A percentile compares a stretch with the other conserved stretches of the same genome.
These are phyloP conservation scores for Chenopodium berlandieri DNA, from an alignment of 148 eudicot genomes.

Conservation along the genomic window DNA sequence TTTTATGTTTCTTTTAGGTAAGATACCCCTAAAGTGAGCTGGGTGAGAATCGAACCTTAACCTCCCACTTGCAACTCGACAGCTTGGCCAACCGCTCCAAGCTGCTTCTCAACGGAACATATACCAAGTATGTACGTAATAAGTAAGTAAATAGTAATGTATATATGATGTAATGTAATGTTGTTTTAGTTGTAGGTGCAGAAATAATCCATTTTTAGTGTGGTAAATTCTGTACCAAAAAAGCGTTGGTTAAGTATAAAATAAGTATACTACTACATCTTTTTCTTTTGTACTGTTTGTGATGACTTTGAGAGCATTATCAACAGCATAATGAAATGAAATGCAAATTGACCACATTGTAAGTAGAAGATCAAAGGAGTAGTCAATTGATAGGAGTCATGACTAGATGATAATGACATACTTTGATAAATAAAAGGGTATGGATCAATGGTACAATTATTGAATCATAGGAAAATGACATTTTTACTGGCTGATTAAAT, in stretches of 20 bases:
- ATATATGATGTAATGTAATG: neutral
- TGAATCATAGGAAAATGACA: constrained; percentile 13
- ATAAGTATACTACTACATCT: no score
- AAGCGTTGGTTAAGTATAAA: no score
- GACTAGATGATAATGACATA: constrained; percentile 6
- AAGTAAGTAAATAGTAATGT: neutral
- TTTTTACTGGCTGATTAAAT: constrained; percentile 1
- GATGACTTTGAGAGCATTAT: constrained; percentile 8
- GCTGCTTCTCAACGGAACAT: neutral
- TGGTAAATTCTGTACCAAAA: constrained; percentile 15
- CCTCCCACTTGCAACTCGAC: no score
- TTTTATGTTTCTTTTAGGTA: neutral
- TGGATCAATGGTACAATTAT: constrained; percentile 13
- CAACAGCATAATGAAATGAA: constrained; percentile 11
- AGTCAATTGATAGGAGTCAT: constrained; percentile 16
- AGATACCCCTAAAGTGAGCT: neutral
- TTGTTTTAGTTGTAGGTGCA: neutral
- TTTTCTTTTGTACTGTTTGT: neutral
- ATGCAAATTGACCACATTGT: constrained; percentile 19
- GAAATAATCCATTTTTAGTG: neutral
- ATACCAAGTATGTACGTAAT: neutral
- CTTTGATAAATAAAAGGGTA: constrained; percentile 13
- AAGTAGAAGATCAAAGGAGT: constrained; percentile 20
- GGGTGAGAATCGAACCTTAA: neutral
- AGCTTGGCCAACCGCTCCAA: neutral